Percentiles rank a stretch among this genome's conserved stretches.
Evolutionary conservation across 2,329 filamentous ascomycete species (phyloP).

Genomic region (Neonectria coccinea): DNA sequence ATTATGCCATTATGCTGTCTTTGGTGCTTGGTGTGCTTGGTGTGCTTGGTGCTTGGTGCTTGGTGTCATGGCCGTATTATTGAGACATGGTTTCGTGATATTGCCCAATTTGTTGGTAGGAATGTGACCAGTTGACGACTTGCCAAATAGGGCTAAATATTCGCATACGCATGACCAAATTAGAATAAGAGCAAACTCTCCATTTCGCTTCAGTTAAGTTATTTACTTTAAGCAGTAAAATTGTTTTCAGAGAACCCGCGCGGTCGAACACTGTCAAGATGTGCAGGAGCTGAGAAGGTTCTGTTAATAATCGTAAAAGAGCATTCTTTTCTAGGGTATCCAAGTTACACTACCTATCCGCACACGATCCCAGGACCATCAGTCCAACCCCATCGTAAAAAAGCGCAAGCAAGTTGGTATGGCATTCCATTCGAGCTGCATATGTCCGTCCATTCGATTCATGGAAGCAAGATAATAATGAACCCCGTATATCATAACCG

Average conservation of each 20-base stretch:
- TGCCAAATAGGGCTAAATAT: not conserved
- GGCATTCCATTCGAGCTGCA: not conserved
- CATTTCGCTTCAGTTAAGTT: not conserved
- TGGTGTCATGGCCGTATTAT: not conserved
- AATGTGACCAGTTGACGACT: not conserved
- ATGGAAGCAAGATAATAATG: not conserved
- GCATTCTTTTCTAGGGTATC: conserved; percentile 3
- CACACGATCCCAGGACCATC: not conserved
- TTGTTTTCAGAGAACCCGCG: not conserved
- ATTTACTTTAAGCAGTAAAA: not conserved
- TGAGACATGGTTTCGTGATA: not conserved
- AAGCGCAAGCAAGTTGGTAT: not conserved
- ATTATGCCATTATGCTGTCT: not conserved
- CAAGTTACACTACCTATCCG: no score
- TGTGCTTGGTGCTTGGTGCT: not conserved
- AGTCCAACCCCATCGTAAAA: not conserved
- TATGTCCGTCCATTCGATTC: not conserved
- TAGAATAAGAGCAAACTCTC: not conserved
- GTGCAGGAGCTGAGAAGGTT: not conserved
- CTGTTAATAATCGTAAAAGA: not conserved
- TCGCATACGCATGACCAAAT: not conserved
- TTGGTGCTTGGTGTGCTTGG: not conserved
- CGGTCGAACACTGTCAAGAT: not conserved
- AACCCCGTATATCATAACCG: conserved; percentile 12
- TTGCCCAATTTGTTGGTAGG: not conserved